Percentiles rank a stretch among this genome's conserved stretches.
Evolutionary conservation across 331 rosid genomes (phyloP).

Genomic region (Erythrophleum ivorense): DNA sequence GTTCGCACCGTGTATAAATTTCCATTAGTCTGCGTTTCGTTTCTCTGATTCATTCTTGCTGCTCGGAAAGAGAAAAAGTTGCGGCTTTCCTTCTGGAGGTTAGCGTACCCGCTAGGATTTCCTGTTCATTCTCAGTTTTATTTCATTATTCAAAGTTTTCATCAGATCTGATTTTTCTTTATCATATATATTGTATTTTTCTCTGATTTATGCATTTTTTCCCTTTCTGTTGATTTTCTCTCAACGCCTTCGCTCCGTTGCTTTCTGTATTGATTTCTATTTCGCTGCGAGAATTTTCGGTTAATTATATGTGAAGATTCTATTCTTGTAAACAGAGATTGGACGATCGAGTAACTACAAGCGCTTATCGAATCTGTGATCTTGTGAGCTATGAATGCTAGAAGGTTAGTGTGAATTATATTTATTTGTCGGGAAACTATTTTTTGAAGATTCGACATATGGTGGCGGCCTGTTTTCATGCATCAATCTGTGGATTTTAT

Average conservation of each 20-base stretch:
- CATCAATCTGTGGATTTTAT: conserved; percentile 17
- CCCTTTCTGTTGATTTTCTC: background rate
- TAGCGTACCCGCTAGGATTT: background rate
- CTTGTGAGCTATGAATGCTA: conserved; percentile 44
- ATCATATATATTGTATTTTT: background rate
- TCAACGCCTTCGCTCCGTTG: background rate
- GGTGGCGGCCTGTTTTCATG: background rate
- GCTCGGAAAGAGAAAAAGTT: background rate
- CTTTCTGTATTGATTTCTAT: background rate
- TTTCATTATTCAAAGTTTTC: background rate
- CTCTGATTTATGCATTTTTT: background rate
- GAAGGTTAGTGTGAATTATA: conserved; percentile 40
- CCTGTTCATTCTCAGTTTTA: background rate
- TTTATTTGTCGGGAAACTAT: background rate
- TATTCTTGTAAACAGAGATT: conserved; percentile 32
- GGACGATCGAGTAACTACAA: conserved; percentile 34
- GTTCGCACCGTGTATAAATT: background rate
- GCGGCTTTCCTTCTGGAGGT: conserved; percentile 25
- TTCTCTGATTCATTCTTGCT: background rate
- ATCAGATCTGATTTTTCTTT: conserved; percentile 34
- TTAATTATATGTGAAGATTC: conserved; percentile 7
- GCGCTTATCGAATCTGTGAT: conserved; percentile 27
- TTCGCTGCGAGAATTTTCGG: background rate
- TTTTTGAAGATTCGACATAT: background rate
- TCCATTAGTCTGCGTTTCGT: background rate